Evolutionary conservation across 805 yeast genomes (phyloP).

Genomic region (Candida argentea): DNA sequence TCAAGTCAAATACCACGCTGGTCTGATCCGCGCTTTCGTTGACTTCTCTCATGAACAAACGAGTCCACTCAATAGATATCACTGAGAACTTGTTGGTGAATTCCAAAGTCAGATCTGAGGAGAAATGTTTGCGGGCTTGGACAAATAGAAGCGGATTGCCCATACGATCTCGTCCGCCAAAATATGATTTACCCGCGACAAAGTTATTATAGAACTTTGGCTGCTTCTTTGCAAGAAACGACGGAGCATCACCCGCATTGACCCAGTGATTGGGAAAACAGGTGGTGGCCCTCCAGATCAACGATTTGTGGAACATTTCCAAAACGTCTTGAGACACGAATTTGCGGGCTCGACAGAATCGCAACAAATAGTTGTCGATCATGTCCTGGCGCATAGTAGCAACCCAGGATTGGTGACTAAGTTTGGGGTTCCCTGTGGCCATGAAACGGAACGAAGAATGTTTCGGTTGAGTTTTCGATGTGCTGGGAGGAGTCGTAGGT

Average conservation of each 20-base stretch:
- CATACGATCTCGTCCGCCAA: conserved; percentile 63
- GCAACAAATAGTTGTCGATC: conserved; percentile 67
- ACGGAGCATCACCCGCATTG: conserved; percentile 62
- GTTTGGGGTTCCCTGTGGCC: conserved; percentile 41
- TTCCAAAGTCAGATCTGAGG: conserved; percentile 40
- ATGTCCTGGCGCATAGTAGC: conserved; percentile 60
- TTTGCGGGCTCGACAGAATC: conserved; percentile 81
- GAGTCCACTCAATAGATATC: conserved; percentile 69
- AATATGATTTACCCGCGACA: conserved; percentile 57
- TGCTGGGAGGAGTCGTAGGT: too few species aligned
- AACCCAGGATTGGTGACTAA: conserved; percentile 45
- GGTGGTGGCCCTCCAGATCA: conserved; percentile 65
- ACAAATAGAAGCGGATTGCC: conserved; percentile 76
- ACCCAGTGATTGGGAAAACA: conserved; percentile 52
- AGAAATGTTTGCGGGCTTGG: conserved; percentile 63
- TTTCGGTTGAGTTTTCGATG: conserved; percentile 11
- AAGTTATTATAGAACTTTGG: conserved; percentile 46
- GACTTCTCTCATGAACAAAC: conserved; percentile 47
- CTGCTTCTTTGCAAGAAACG: conserved; percentile 31
- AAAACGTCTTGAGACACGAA: conserved; percentile 64
- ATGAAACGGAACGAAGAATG: conserved; percentile 39
- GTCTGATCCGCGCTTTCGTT: conserved; percentile 72
- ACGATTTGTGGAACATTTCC: conserved; percentile 60
- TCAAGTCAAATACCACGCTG: conserved; percentile 75
- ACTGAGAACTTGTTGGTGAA: conserved; percentile 73